Conservation (phyloP, 177 flowering plant species). For the Tripterygium wilfordii region DNA sequence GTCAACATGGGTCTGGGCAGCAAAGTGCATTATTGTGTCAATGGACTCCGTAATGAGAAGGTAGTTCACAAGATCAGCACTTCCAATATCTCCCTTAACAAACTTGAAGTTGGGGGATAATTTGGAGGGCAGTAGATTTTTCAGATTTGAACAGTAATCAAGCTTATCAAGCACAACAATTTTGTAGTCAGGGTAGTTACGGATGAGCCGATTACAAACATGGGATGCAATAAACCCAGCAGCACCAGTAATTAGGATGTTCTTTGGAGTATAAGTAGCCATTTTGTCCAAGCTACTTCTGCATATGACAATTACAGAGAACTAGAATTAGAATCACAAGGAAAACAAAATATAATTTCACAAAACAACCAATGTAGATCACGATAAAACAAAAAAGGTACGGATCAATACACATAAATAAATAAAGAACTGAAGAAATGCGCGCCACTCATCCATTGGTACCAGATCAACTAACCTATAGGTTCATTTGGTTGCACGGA, state of each 20-base stretch:
- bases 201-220: constrained; percentile 7
- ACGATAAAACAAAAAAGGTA: no score
- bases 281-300: constrained; percentile 15
- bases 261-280: constrained; percentile 20
- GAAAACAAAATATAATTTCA: neutral
- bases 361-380: no score
- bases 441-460: no score
- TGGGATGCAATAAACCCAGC: constrained; percentile 9
- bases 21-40: constrained; percentile 56
- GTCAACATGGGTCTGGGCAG: constrained; percentile 71
- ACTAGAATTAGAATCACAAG: no score
- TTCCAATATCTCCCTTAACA: constrained; percentile 12
- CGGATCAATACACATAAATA: no score
- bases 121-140: constrained; percentile 8
- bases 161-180: constrained; percentile 17
- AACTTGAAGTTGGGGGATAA: constrained; percentile 14
- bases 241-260: constrained; percentile 6
- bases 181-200: constrained; percentile 13
- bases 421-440: no score
- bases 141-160: constrained; percentile 14
- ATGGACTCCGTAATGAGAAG: constrained; percentile 11
- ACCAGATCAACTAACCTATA: no score
- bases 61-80: constrained; percentile 10
- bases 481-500: no score
- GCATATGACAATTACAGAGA: no score